phyloP scores from a whole-genome alignment of 805 yeast species.

The Wickerhamiella occidentalis region DNA sequence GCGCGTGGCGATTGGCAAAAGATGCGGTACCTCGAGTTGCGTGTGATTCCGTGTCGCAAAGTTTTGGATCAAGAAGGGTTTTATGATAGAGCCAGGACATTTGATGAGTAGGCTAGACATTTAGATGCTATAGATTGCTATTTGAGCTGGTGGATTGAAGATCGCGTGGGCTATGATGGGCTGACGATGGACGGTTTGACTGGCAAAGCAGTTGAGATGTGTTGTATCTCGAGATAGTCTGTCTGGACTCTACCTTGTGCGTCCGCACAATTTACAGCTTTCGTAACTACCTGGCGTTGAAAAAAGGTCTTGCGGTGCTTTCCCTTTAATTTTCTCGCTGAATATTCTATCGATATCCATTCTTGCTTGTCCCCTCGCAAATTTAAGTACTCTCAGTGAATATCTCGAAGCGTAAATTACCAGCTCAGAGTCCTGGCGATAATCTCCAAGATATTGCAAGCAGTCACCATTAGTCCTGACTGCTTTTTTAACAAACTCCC shows the following conservation, averaged over 20 bases:
- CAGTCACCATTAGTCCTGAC: not conserved
- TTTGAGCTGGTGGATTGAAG: too few species aligned
- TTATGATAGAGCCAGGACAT: not conserved
- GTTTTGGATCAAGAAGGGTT: slow-evolving; percentile 7
- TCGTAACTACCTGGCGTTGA: too few species aligned
- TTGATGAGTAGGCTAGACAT: not conserved
- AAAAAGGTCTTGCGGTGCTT: too few species aligned
- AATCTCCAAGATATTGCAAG: not conserved
- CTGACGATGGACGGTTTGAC: too few species aligned
- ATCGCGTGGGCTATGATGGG: too few species aligned
- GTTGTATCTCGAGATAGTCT: too few species aligned
- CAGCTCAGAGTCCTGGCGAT: not conserved
- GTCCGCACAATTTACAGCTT: too few species aligned
- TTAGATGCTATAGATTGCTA: not conserved
- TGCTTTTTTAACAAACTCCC: not conserved
- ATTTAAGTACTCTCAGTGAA: not conserved
- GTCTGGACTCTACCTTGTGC: too few species aligned
- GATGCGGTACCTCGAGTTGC: slow-evolving; percentile 63
- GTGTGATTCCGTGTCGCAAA: slow-evolving; percentile 33
- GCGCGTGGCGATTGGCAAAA: slow-evolving; percentile 35
- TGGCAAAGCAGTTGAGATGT: too few species aligned
- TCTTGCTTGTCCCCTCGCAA: not conserved
- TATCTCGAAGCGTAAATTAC: not conserved
- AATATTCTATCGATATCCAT: not conserved
- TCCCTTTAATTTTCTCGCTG: too few species aligned